These are phyloP conservation scores for Aciculosporium take DNA, from an alignment of 2,329 filamentous ascomycete species.

Conservation along the genomic window DNA sequence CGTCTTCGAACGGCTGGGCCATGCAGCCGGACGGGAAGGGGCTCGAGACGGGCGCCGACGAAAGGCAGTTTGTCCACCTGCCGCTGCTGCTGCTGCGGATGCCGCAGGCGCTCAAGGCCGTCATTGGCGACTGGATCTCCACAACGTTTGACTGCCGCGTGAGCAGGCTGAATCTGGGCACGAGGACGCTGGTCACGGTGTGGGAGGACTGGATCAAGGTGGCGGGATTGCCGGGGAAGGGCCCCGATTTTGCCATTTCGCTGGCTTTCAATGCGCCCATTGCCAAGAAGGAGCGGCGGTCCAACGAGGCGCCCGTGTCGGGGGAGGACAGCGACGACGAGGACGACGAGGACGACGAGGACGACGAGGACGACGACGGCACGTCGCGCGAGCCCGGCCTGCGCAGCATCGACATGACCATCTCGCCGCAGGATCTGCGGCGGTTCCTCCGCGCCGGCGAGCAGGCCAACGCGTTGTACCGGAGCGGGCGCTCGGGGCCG, in stretches of 20 bases:
- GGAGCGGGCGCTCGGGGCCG: constrained; percentile 5
- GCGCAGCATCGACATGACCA: constrained; percentile 35
- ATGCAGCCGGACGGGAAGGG: constrained; percentile 10
- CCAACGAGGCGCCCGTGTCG: constrained; percentile 1
- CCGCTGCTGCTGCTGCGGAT: constrained; percentile 41
- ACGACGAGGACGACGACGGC: constrained; percentile 9
- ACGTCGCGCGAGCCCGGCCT: constrained; percentile 15
- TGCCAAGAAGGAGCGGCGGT: constrained; percentile 1
- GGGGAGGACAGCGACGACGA: constrained; percentile 10
- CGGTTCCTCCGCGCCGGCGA: constrained; percentile 31
- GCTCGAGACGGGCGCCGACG: constrained; percentile 4
- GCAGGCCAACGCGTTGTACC: not conserved
- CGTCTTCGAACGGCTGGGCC: constrained; percentile 8
- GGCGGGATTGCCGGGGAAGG: constrained; percentile 20
- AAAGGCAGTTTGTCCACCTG: constrained; percentile 28
- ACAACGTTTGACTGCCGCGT: constrained; percentile 43
- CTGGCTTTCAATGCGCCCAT: constrained; percentile 34
- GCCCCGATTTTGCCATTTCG: constrained; percentile 33
- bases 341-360: too few relatives aligned
- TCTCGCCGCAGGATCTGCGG: constrained; percentile 32
- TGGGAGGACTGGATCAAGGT: constrained; percentile 38
- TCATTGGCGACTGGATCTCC: constrained; percentile 37
- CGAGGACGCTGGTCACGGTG: constrained; percentile 31
- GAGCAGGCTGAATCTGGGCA: constrained; percentile 33
- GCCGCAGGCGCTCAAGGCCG: constrained; percentile 35